Evolutionary conservation across 1,284 basidiomycete genomes (phyloP), one percentile per base, ranked within the genome.

Genomic region (Ustilago trichophora): DNA sequence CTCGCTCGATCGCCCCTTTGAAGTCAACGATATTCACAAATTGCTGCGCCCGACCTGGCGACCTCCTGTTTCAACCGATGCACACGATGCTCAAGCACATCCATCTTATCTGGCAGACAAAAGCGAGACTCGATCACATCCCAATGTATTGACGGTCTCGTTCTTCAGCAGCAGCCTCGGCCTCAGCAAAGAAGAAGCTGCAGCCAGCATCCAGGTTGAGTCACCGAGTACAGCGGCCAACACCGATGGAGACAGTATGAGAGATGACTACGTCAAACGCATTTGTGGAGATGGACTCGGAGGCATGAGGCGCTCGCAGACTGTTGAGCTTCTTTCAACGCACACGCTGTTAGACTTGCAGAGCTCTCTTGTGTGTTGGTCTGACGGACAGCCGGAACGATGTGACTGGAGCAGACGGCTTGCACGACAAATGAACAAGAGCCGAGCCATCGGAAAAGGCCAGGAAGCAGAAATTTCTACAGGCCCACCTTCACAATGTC

Each of bases 301-400:
- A 7, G 66, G 66, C 7, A 58, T 64, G 55, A 55, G 46, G 52
- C 54, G 58, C 15, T 33, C 52, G 8, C 59, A 69, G 33, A 69
- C 66, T 4, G 36, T 69, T n/a, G 60, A 64, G 32, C 38, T 69
- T 9, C 59, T 64, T 10, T 69, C 66, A 3, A 36, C 37, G 4
- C 66, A 69, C 25, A 44, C 55, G 3, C 31, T 69, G 31, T 36
- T 33, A 9, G 45, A 48, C 19, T 32, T 69, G 24, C 47, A 46
- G 10, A 27, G 32, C 9, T 56, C 59, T 15, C 49, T 69, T 19
- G 31, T 59, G 18, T 69, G 66, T 41, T 69, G 66, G 66, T 64
- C 66, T 3, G 56, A 69, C 19, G 56, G 60, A 19, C 66, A 64
- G 42, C 66, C 66, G 6, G 66, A 69, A 32, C 55, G 60, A 9